Evolutionary conservation across 108 stramenopile genomes (phyloP).

Genomic region (Cyclotella cryptica): DNA sequence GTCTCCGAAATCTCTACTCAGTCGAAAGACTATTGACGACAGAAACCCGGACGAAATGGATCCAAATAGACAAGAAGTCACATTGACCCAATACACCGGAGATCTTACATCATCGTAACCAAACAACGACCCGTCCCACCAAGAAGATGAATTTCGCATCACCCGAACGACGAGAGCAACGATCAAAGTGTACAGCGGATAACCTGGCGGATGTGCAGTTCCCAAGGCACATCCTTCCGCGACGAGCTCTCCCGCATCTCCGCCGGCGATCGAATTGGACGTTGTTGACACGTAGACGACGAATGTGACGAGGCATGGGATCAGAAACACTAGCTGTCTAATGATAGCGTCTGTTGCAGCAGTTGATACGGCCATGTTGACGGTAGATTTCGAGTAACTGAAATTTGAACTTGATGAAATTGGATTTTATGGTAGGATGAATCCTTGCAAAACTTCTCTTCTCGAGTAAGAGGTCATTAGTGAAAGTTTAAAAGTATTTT

Average conservation of each 20-base stretch:
- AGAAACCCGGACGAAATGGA: conserved; percentile 43
- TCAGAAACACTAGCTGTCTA: background rate
- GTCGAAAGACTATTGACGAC: conserved; percentile 23
- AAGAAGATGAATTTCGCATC: too few relatives aligned
- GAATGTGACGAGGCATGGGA: conserved; percentile 3
- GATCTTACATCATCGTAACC: background rate
- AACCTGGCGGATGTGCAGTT: conserved; percentile 86
- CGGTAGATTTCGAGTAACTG: too few relatives aligned
- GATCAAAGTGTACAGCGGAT: conserved; percentile 71
- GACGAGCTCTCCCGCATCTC: conserved; percentile 77
- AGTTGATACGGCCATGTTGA: too few relatives aligned
- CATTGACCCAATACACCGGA: conserved; percentile 37
- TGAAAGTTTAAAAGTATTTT: too few relatives aligned
- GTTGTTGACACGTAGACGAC: conserved; percentile 52
- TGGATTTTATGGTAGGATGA: too few relatives aligned
- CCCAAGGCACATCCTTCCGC: conserved; percentile 82
- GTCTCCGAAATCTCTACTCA: background rate
- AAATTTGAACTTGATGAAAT: too few relatives aligned
- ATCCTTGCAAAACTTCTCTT: too few relatives aligned
- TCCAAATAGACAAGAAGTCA: conserved; percentile 41
- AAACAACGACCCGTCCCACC: conserved; percentile 11
- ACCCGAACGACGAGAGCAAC: conserved; percentile 24
- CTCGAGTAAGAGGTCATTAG: too few relatives aligned
- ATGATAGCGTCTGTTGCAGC: background rate
- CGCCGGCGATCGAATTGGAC: conserved; percentile 66